These are phyloP conservation scores for Bimuria novae-zelandiae DNA, from an alignment of 2,329 filamentous ascomycete genomes.

Conservation along the genomic window DNA sequence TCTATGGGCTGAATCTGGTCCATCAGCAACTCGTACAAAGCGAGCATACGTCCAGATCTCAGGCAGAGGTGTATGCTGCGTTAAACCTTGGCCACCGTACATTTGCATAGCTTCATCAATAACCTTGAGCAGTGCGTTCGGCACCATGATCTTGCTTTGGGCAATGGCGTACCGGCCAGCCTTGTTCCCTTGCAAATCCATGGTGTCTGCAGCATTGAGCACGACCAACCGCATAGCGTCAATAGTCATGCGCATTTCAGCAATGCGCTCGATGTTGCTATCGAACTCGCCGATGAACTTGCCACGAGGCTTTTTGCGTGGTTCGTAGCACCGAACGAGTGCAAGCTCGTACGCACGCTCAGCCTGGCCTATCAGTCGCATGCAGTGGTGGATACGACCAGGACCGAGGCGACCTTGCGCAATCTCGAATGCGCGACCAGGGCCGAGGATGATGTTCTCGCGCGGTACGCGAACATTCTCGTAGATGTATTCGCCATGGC, in stretches of 20 bases:
- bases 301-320: slow-evolving; percentile 46
- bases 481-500: slow-evolving; percentile 50
- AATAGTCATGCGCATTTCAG: slow-evolving; percentile 49
- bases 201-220: slow-evolving; percentile 49
- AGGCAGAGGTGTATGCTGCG: slow-evolving; percentile 49
- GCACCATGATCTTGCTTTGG: slow-evolving; percentile 50
- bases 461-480: slow-evolving; percentile 48
- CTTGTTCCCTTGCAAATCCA: slow-evolving; percentile 49
- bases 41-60: slow-evolving; percentile 52
- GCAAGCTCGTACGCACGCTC: slow-evolving; percentile 50
- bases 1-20: slow-evolving; percentile 49
- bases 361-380: slow-evolving; percentile 50
- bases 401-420: slow-evolving; percentile 49
- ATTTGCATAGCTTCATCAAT: slow-evolving; percentile 53
- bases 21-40: slow-evolving; percentile 50
- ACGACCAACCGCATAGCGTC: slow-evolving; percentile 49
- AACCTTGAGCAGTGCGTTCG: slow-evolving; percentile 45
- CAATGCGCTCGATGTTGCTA: slow-evolving; percentile 49
- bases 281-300: slow-evolving; percentile 50
- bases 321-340: slow-evolving; percentile 45
- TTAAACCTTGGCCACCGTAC: slow-evolving; percentile 49
- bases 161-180: slow-evolving; percentile 49
- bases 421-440: slow-evolving; percentile 50
- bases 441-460: slow-evolving; percentile 50
- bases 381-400: slow-evolving; percentile 51